Base-by-base conservation (phyloP, 176 grass and related monocot species). In the Metroxylon sagu region DNA sequence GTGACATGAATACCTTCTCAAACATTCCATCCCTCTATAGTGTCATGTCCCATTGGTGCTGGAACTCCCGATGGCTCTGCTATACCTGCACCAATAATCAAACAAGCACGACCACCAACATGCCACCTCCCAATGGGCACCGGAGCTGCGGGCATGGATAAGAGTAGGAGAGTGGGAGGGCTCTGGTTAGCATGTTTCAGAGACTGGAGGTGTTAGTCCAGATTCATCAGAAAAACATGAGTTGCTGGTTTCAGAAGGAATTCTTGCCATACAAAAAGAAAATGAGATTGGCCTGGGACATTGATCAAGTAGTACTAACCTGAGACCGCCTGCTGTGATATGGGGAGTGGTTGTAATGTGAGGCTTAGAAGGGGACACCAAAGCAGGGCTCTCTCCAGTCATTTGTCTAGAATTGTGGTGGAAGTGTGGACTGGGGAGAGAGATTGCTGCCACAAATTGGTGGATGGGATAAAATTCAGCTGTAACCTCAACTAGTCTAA, bases 31-130 rank as follows among this genome's bases (percentile, higher is more conserved):
- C 86, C 0, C 77, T 66, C 74, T 91, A 97, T 66, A 85, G 74
- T 61, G 92, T 97, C 82, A 58, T 97, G 61, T 49, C 87, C 81
- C 87, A 91, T 97, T 6, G 92, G 91, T 49, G 92, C 86, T 2
- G 86, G 86, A 29, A 75, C 48, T 1, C 86, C 90, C 30, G 71
- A 82, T 71, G 86, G 82, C 28, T 85, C 67, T 8, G 71, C 77
- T 7, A 60, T 43, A 43, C 73, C 66, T 6, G 15, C 61, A 35
- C 65, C 54, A 43, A 43, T 43, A 43, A 43, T 43, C 35, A 43
- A 14, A 43, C 35, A 43, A 43, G 35, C 0, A 43, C 12, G 35
- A 43, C 35, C 31, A 35, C 31, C 35, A 43, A 43, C 8, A 43
- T 43, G 35, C 35, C 10, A 2, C 35, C 35, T 43, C 35, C 35